Conservation (phyloP, 169 alveolate genomes). For the Theileria annulata region DNA sequence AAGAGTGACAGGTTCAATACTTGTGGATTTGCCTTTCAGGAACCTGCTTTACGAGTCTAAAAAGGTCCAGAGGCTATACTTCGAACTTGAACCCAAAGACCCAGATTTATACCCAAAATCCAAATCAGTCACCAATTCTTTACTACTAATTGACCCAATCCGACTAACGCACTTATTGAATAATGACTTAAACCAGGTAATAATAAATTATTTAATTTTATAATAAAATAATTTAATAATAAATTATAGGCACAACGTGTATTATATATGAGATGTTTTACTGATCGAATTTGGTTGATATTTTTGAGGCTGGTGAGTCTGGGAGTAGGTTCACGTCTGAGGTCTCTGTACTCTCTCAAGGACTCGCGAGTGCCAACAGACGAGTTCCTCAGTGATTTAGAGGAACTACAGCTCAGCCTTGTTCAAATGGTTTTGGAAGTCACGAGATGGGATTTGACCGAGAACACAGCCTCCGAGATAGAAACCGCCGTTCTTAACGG, state of each 20-base stretch:
- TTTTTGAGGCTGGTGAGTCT: conserved; percentile 59
- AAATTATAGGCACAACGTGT: conserved; percentile 22
- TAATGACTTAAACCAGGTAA: conserved; percentile 47
- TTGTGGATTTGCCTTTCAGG: conserved; percentile 59
- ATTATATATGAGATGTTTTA: conserved; percentile 50
- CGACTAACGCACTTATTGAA: conserved; percentile 16
- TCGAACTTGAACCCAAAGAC: conserved; percentile 41
- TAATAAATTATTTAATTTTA: not conserved
- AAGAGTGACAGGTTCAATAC: conserved; percentile 19
- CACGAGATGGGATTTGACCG: conserved; percentile 17
- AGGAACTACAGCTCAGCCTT: conserved; percentile 50
- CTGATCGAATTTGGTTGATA: conserved; percentile 36
- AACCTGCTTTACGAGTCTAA: conserved; percentile 58
- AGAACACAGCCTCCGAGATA: conserved; percentile 28
- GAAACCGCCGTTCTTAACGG: conserved; percentile 31
- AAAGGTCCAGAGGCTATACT: conserved; percentile 56
- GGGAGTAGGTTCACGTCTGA: conserved; percentile 51
- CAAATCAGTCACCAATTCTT: conserved; percentile 16
- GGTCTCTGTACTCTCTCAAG: conserved; percentile 25
- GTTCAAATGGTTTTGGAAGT: conserved; percentile 30
- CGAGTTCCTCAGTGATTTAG: conserved; percentile 36
- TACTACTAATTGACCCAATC: conserved; percentile 53
- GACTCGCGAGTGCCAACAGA: conserved; percentile 21
- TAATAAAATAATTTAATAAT: not conserved
- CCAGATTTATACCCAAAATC: conserved; percentile 28